Percentiles rank a stretch among this genome's conserved stretches.
phyloP scores from a whole-genome alignment of 495 filamentous ascomycete species.

The Neurospora sublineolata region DNA sequence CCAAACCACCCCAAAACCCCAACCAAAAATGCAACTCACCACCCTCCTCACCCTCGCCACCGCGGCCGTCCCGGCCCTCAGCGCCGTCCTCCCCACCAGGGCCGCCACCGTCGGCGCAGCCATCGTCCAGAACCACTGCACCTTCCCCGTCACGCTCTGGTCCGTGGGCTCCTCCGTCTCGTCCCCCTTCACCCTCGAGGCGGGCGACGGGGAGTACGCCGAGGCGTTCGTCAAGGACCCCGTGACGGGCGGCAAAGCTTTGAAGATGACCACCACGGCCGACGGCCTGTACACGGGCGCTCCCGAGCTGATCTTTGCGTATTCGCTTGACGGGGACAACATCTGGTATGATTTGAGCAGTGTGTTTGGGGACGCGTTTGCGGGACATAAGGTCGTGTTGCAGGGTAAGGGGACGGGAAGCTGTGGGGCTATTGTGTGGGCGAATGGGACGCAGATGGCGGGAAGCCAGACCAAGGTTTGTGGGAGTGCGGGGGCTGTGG shows the following conservation, averaged over 20 bases:
- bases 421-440: conserved; percentile 41
- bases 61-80: neutral
- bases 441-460: conserved; percentile 33
- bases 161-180: conserved; percentile 40
- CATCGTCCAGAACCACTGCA: conserved; percentile 41
- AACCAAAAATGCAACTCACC: conserved; percentile 9
- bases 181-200: conserved; percentile 26
- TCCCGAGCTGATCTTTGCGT: conserved; percentile 43
- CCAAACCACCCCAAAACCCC: conserved; percentile 1
- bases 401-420: conserved; percentile 21
- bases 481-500: conserved; percentile 20
- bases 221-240: conserved; percentile 36
- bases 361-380: conserved; percentile 46
- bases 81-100: neutral
- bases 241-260: conserved; percentile 40
- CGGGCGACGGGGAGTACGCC: conserved; percentile 26
- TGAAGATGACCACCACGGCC: conserved; percentile 41
- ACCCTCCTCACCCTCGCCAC: conserved; percentile 13
- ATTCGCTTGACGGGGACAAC: conserved; percentile 36
- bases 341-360: conserved; percentile 47
- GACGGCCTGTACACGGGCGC: conserved; percentile 44
- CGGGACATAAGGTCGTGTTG: conserved; percentile 32
- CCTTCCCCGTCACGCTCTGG: conserved; percentile 40
- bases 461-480: conserved; percentile 44
- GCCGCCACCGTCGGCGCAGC: conserved; percentile 38